phyloP scores from a whole-genome alignment of 768 basidiomycete species.

The Lactarius hengduanensis region DNA sequence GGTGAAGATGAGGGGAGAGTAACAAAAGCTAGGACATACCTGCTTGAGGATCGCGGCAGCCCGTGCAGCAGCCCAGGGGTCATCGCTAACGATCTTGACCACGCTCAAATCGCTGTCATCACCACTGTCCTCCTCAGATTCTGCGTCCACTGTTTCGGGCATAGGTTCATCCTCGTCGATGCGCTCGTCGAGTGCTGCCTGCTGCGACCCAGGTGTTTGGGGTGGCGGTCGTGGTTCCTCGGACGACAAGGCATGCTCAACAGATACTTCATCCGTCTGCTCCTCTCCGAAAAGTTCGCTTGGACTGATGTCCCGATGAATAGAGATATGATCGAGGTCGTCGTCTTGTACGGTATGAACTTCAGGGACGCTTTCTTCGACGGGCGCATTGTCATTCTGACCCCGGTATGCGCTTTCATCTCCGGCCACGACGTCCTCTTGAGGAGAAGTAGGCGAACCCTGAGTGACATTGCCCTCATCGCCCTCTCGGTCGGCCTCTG shows the following conservation, averaged over 20 bases:
- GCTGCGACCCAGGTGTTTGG: neutral
- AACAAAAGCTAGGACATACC: constrained; percentile 43
- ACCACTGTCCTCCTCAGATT: constrained; percentile 35
- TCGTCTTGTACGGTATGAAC: constrained; percentile 1
- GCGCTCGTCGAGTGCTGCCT: constrained; percentile 1
- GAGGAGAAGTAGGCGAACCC: constrained; percentile 2
- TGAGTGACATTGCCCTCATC: neutral
- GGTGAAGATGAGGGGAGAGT: neutral
- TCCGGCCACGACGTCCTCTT: constrained; percentile 4
- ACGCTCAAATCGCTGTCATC: constrained; percentile 51
- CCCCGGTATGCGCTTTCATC: constrained; percentile 11
- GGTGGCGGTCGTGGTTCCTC: constrained; percentile 26
- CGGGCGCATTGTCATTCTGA: constrained; percentile 1
- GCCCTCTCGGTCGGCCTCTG: constrained; percentile 2
- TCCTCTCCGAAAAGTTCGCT: constrained; percentile 30
- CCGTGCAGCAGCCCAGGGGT: constrained; percentile 83
- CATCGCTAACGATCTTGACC: constrained; percentile 80
- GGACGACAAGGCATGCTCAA: constrained; percentile 43
- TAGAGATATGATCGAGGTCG: neutral
- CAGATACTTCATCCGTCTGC: constrained; percentile 32
- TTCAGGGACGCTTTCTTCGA: constrained; percentile 3
- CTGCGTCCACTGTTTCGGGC: constrained; percentile 30
- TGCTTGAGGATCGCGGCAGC: constrained; percentile 93
- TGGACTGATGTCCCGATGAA: neutral
- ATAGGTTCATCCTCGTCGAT: constrained; percentile 25